These are phyloP conservation scores for Coelastrella sp. DNA, from an alignment of 139 green algal genomes.

Conservation along the genomic window DNA sequence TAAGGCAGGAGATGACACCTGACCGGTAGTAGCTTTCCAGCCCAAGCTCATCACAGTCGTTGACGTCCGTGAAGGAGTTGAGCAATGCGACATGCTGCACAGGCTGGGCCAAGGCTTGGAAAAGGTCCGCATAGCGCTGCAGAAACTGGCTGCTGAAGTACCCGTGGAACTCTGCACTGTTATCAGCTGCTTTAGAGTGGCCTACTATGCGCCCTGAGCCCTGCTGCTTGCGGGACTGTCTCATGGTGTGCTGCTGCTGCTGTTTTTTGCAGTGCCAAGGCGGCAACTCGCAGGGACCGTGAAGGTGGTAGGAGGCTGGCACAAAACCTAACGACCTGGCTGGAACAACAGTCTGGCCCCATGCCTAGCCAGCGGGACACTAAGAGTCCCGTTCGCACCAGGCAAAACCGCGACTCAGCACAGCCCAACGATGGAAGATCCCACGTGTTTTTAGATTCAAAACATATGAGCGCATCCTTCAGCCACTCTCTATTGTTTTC, in stretches of 20 bases:
- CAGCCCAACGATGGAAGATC: no score
- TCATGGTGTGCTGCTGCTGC: conserved; percentile 5
- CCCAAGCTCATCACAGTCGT: conserved; percentile 31
- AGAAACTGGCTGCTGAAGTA: conserved; percentile 30
- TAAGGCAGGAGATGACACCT: not conserved
- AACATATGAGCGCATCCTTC: no score
- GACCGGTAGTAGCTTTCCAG: conserved; percentile 5
- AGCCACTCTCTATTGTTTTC: no score
- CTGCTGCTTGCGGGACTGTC: not conserved
- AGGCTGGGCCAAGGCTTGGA: conserved; percentile 48
- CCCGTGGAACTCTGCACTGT: conserved; percentile 40
- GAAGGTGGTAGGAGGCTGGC: no score
- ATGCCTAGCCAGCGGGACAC: no score
- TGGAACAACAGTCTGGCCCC: no score
- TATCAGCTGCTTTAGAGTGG: conserved; percentile 17
- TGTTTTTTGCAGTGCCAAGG: not conserved
- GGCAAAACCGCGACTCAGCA: no score
- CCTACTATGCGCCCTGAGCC: not conserved
- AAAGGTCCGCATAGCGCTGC: conserved; percentile 41
- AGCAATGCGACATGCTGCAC: conserved; percentile 45
- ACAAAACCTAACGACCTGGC: not conserved
- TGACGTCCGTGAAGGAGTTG: conserved; percentile 40
- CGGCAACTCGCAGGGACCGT: not conserved
- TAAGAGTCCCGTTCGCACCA: no score
- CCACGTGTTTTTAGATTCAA: no score